Base-by-base conservation (phyloP, 208 protist genomes). In the Leishmania turanica region DNA sequence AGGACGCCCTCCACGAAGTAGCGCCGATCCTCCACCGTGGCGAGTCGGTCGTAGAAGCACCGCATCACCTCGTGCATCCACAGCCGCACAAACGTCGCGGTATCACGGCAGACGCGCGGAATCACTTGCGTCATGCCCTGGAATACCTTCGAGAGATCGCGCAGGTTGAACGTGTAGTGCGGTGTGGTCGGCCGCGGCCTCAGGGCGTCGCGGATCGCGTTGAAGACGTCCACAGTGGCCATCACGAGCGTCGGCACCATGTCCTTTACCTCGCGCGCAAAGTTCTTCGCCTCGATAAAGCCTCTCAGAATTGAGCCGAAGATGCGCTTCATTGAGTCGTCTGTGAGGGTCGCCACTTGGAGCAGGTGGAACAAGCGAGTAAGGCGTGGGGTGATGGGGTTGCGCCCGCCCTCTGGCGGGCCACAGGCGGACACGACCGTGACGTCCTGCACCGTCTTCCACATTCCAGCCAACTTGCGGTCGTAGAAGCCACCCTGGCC, bases 141-240 rank as follows among this genome's bases (percentile, higher is more conserved):
- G 72, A 99, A 98, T 27, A 99, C 95, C 90, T 99, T 99, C 31
- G 96, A 96, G 21, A 99, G 85, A 82, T 99, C 99, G 76, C 99
- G 96, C 21, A 99, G 89, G 80, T 99, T 99, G 92, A 99, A 99
- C 4, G 98, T 99, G 91, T 99, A 99, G 89, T 99, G 99, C 62
- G 97, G 91, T 78, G 99, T 99, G 49, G 93, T 87, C 27, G 99
- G 99, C 42, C 97, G 99, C 58, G 99, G 99, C 3, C 99, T 93
- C 73, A 99, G 89, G 15, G 87, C 90, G 8, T 96, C 88, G 42
- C 92, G 88, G n/a, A 99, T 88, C 56, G 90, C 92, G 78, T 91
- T 91, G 88, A 99, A 99, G 13, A 99, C 87, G 47, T 98, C 96
- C 27, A 99, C 90, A 70, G 90, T 96, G 21, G 92, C 95, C 53